A percentile compares a stretch with the other conserved stretches of the same genome.
Conservation (phyloP, 2,329 filamentous ascomycete genomes). For the Lecanicillium sp. region DNA sequence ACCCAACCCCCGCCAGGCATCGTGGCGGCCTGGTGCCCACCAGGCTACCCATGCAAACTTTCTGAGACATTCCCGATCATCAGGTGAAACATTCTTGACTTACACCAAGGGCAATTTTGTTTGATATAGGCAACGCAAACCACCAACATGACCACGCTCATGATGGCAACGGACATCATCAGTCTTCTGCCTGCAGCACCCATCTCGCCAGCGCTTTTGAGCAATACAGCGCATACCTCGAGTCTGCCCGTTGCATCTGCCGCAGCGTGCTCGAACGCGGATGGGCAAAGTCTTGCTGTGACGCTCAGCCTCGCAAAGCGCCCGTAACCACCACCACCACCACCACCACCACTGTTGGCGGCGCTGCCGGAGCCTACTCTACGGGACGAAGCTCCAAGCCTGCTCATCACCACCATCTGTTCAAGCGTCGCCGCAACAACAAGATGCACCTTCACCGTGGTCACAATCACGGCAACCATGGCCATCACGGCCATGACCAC, state of each 20-base stretch:
- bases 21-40: too few species aligned
- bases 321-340: not conserved
- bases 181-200: constrained; percentile 19
- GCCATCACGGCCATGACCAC: constrained; percentile 6
- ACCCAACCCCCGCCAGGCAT: not conserved
- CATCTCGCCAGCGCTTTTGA: constrained; percentile 25
- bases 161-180: constrained; percentile 18
- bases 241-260: constrained; percentile 29
- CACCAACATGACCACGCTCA: constrained; percentile 15
- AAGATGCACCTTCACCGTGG: constrained; percentile 1
- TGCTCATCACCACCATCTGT: constrained; percentile 15
- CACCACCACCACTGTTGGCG: too few species aligned
- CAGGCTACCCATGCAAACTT: not conserved
- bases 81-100: not conserved
- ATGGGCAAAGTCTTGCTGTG: constrained; percentile 20
- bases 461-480: constrained; percentile 7
- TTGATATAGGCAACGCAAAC: constrained; percentile 8
- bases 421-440: constrained; percentile 15
- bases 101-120: not conserved
- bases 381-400: not conserved
- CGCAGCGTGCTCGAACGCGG: constrained; percentile 23
- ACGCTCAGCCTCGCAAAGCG: constrained; percentile 7
- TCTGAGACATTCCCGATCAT: constrained; percentile 2
- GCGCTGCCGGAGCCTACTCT: not conserved
- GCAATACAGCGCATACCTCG: constrained; percentile 26